Evolutionary conservation across 345 rosid genomes (phyloP).

Genomic region (Ceriops decandra): DNA sequence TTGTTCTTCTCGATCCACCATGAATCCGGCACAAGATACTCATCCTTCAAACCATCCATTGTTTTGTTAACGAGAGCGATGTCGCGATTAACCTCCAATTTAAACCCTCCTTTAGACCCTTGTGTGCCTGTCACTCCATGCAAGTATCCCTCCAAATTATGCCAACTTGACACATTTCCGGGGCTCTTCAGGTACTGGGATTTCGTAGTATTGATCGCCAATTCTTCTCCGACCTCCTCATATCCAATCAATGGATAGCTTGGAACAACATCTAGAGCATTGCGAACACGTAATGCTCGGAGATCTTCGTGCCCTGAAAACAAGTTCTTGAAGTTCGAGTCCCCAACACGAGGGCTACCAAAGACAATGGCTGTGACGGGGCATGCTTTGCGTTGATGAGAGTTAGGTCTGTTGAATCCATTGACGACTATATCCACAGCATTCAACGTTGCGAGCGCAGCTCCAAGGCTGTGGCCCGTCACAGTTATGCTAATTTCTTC

Average conservation of each 20-base stretch:
- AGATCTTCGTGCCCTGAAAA: background rate
- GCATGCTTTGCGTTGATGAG: background rate
- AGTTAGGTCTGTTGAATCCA: constrained; percentile 3
- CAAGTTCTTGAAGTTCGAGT: constrained; percentile 1
- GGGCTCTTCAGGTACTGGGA: constrained; percentile 62
- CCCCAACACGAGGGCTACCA: constrained; percentile 15
- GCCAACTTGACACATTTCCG: constrained; percentile 43
- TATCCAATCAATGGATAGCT: constrained; percentile 60
- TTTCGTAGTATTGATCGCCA: constrained; percentile 52
- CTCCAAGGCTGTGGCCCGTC: constrained; percentile 59
- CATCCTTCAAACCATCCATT: constrained; percentile 51
- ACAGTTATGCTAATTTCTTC: constrained; percentile 52
- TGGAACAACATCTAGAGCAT: constrained; percentile 58
- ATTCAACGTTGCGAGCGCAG: constrained; percentile 47
- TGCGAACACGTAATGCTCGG: constrained; percentile 22
- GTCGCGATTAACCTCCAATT: constrained; percentile 53
- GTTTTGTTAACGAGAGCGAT: constrained; percentile 57
- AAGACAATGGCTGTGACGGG: constrained; percentile 19
- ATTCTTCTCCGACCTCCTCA: constrained; percentile 63
- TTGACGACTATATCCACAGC: constrained; percentile 42
- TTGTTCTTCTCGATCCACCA: constrained; percentile 61
- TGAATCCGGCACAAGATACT: constrained; percentile 46
- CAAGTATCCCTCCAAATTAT: constrained; percentile 58
- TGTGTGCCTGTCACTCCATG: constrained; percentile 83
- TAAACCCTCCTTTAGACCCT: constrained; percentile 52